Percentiles rank a stretch among this genome's conserved stretches.
These are phyloP conservation scores for Fusarium pilosicola DNA, from an alignment of 2,329 filamentous ascomycete species.

Conservation along the genomic window DNA sequence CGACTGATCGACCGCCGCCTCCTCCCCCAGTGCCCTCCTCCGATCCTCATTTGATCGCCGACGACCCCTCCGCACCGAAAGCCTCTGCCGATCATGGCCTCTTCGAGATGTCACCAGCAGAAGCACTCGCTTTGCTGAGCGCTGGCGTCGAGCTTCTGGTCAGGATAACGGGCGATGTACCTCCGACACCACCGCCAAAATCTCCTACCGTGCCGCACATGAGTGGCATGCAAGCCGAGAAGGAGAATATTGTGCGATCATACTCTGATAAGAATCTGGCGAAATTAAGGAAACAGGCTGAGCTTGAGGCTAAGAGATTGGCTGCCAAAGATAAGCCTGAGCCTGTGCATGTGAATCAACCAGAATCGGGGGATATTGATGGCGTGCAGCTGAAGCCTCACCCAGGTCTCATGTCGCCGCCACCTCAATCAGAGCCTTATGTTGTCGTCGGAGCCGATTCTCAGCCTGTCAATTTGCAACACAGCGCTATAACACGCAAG, in stretches of 20 bases:
- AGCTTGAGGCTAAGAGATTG: conserved; percentile 43
- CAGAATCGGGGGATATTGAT: conserved; percentile 56
- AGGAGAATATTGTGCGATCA: conserved; percentile 67
- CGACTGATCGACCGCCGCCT: conserved; percentile 48
- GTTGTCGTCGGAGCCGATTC: conserved; percentile 74
- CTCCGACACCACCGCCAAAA: conserved; percentile 78
- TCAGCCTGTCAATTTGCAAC: conserved; percentile 79
- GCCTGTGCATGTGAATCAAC: background rate
- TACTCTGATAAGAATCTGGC: conserved; percentile 66
- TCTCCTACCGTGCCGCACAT: conserved; percentile 73
- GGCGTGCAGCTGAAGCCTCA: conserved; percentile 63
- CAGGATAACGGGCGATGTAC: conserved; percentile 78
- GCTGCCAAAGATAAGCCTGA: conserved; percentile 29
- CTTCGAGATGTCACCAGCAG: conserved; percentile 75
- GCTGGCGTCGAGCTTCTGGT: conserved; percentile 77
- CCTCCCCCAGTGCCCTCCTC: conserved; percentile 56
- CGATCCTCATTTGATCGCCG: conserved; percentile 48
- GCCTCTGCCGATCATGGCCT: conserved; percentile 67
- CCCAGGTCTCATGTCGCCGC: conserved; percentile 40
- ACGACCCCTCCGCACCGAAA: conserved; percentile 38
- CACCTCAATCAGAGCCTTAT: conserved; percentile 58
- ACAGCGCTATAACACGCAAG: conserved; percentile 86
- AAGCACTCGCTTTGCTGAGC: conserved; percentile 83
- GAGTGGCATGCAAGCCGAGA: conserved; percentile 70
- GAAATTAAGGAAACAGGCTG: conserved; percentile 55